Evolutionary conservation across 2,329 filamentous ascomycete genomes (phyloP).

Genomic region (Cadophora malorum): DNA sequence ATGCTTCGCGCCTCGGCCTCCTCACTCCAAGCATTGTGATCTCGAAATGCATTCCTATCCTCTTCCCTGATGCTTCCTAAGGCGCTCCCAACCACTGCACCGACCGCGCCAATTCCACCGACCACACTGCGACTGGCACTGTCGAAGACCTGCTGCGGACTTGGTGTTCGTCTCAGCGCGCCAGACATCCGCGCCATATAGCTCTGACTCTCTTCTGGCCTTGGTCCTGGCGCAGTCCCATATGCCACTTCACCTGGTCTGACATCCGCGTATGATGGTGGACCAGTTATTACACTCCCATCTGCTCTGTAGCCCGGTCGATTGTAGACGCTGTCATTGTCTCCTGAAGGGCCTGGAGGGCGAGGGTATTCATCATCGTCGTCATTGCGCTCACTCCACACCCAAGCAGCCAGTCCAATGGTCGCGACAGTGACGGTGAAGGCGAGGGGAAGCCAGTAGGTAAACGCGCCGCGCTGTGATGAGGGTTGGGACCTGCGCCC

Average conservation of each 20-base stretch:
- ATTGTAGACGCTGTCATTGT: slow-evolving; percentile 48
- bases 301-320: slow-evolving; percentile 43
- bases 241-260: slow-evolving; percentile 50
- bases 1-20: slow-evolving; percentile 75
- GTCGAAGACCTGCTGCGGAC: slow-evolving; percentile 87
- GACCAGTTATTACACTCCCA: slow-evolving; percentile 46
- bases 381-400: slow-evolving; percentile 87
- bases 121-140: slow-evolving; percentile 81
- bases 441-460: slow-evolving; percentile 89
- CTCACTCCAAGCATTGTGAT: slow-evolving; percentile 92
- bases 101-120: slow-evolving; percentile 82
- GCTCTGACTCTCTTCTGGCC: slow-evolving; percentile 56
- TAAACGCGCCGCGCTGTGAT: slow-evolving; percentile 66
- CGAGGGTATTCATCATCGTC: slow-evolving; percentile 57
- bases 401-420: slow-evolving; percentile 86
- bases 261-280: slow-evolving; percentile 50
- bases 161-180: slow-evolving; percentile 80
- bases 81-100: slow-evolving; percentile 81
- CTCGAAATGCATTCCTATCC: slow-evolving; percentile 78
- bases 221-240: slow-evolving; percentile 47
- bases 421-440: slow-evolving; percentile 88
- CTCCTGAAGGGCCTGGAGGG: slow-evolving; percentile 58
- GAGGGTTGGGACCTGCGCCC: slow-evolving; percentile 50
- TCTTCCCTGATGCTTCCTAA: slow-evolving; percentile 85
- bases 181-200: slow-evolving; percentile 82